A percentile compares a stretch with the other conserved stretches of the same genome.
These are phyloP conservation scores for Chaetomium fimeti DNA, from an alignment of 495 filamentous ascomycete genomes.

Conservation along the genomic window DNA sequence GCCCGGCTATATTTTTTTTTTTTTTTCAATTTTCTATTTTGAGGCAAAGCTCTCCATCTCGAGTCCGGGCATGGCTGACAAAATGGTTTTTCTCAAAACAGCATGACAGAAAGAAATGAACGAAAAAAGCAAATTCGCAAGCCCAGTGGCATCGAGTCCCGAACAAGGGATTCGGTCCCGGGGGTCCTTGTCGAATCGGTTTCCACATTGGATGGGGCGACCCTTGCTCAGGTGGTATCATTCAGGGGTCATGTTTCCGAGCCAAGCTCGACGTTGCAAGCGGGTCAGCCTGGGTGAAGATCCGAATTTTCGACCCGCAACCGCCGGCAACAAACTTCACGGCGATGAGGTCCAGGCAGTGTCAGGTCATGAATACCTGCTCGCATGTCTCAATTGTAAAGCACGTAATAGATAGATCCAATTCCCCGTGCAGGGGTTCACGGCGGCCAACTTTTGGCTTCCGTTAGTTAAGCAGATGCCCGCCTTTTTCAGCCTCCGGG, in stretches of 20 bases:
- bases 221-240: conserved; percentile 10
- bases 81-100: not conserved
- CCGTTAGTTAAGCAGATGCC: not conserved
- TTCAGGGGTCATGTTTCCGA: conserved; percentile 23
- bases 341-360: not conserved
- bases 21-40: too few species aligned
- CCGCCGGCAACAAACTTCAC: not conserved
- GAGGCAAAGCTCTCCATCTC: too few species aligned
- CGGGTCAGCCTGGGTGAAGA: conserved; percentile 10
- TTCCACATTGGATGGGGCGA: conserved; percentile 1
- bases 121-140: conserved; percentile 21
- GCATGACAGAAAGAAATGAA: conserved; percentile 19
- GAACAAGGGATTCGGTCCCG: conserved; percentile 10
- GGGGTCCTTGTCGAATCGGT: conserved; percentile 20
- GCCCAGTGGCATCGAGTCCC: conserved; percentile 16
- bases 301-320: conserved; percentile 8
- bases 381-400: not conserved
- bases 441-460: not conserved
- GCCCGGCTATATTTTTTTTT: not conserved
- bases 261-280: conserved; percentile 14
- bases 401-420: not conserved
- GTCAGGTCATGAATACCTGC: not conserved
- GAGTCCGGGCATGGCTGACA: not conserved
- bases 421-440: not conserved
- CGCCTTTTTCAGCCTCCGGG: not conserved